Conservation (phyloP, 1,139 yeast genomes). For the Yamadazyma songkhlaensis region DNA sequence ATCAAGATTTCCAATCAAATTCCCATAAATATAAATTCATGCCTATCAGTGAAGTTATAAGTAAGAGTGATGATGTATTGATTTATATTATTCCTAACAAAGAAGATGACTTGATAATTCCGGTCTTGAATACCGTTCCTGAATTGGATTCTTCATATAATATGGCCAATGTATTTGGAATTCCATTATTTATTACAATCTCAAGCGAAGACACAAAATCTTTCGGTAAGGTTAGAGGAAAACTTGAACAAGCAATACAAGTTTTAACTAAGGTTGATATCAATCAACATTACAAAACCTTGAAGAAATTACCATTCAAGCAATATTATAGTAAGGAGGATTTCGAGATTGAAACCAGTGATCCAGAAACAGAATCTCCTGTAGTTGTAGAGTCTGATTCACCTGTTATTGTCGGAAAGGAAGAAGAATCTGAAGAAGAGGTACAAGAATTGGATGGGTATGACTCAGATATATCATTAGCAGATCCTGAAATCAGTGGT, state of each 20-base stretch:
- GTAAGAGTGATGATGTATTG: conserved; percentile 59
- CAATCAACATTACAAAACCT: conserved; percentile 20
- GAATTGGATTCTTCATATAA: conserved; percentile 41
- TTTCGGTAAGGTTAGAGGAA: conserved; percentile 54
- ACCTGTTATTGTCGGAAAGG: background rate
- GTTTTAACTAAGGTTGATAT: conserved; percentile 25
- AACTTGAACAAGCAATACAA: conserved; percentile 43
- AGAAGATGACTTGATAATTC: conserved; percentile 53
- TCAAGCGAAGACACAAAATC: conserved; percentile 44
- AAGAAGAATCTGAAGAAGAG: conserved; percentile 11
- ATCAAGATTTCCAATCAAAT: conserved; percentile 63
- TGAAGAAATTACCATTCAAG: conserved; percentile 17
- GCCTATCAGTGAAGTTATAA: conserved; percentile 69
- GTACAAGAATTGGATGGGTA: no score
- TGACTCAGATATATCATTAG: conserved; percentile 49
- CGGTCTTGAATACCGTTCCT: conserved; percentile 59
- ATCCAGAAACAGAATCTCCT: background rate
- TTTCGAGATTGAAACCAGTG: conserved; percentile 18
- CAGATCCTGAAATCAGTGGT: conserved; percentile 50
- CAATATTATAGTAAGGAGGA: conserved; percentile 29
- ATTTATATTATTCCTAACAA: conserved; percentile 64
- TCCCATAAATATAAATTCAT: conserved; percentile 57
- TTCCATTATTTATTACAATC: conserved; percentile 71
- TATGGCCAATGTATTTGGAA: conserved; percentile 50
- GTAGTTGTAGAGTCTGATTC: background rate